phyloP scores from a whole-genome alignment of 2,329 filamentous ascomycete species.

The Pseudonectria buxi region DNA sequence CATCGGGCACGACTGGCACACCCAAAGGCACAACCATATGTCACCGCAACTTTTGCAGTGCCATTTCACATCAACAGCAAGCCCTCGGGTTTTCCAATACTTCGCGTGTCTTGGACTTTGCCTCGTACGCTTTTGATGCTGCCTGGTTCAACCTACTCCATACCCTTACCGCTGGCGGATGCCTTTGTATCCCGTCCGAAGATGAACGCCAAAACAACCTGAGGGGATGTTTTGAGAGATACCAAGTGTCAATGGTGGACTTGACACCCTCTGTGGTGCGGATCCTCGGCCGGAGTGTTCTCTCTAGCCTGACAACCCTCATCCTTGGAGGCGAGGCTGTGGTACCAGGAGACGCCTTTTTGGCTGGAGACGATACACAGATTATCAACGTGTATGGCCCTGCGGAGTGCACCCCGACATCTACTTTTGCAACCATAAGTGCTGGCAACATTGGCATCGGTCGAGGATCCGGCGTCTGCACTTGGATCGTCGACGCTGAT shows the following conservation, averaged over 20 bases:
- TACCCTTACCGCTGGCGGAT: constrained; percentile 4
- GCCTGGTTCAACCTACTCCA: constrained; percentile 5
- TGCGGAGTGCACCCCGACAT: constrained; percentile 15
- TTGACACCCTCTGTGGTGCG: constrained; percentile 14
- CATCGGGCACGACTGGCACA: too few relatives aligned
- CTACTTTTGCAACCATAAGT: too few relatives aligned
- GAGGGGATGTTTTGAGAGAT: constrained; percentile 4
- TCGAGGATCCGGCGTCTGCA: constrained; percentile 1
- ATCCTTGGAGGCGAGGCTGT: constrained; percentile 13
- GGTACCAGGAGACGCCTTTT: constrained; percentile 2
- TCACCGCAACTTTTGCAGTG: too few relatives aligned
- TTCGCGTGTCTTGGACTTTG: constrained; percentile 10
- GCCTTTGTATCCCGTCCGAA: constrained; percentile 8
- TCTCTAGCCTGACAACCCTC: constrained; percentile 9
- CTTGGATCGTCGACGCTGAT: constrained; percentile 10
- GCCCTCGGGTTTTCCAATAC: too few relatives aligned
- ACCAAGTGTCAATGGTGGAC: constrained; percentile 6
- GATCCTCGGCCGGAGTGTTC: constrained; percentile 3
- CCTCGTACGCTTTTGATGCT: constrained; percentile 12
- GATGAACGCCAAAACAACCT: constrained; percentile 6
- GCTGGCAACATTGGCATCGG: too few relatives aligned
- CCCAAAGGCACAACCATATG: too few relatives aligned
- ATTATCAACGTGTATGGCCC: constrained; percentile 19
- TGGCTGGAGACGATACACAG: constrained; percentile 6
- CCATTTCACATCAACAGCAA: too few relatives aligned